Base-by-base conservation (phyloP, 176 grass and related monocot genomes). In the Panicum miliaceum region DNA sequence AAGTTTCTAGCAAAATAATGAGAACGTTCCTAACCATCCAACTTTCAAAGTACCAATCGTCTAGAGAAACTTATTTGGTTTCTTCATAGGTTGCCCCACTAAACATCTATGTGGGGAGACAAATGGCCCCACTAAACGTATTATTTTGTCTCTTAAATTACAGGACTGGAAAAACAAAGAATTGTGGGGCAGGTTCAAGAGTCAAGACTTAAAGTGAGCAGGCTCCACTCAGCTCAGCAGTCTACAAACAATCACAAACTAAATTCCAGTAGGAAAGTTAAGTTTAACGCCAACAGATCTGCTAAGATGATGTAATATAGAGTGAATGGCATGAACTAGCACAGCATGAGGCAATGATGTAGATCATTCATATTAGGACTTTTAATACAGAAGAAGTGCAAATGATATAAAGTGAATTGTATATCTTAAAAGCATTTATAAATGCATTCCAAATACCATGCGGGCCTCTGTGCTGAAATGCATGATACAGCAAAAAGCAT, bases 361-460 rank as follows among this genome's bases (percentile, higher is more conserved):
- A 43, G 56, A 43, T 42, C 13, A 12, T 26, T 18, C 16, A 26
- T 61, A 77, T 60, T 2, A 41, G 36, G n/a, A 43, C 52, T 48
- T 25, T 41, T 41, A 63, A 48, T 80, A 42, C 16, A 20, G 57
- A 9, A 40, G 7, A 60, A 73, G 9, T 37, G 22, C 20, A 60
- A 46, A 77, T 43, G n/a, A 64, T 32, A 25, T 50, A 10, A 76
- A 54, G 42, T 77, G 53, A 40, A 69, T 8, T 68, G 8, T 61
- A 78, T 26, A 78, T 75, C 38, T 68, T 64, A 75, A 23, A 23
- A 16, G 10, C 29, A 70, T 60, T 25, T 68, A 12, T 60, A 79
- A 7, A 78, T 40, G 22, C 20, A 71, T 68, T 40, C 20, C 10
- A n/a, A 37, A 64, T 8, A 75, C 15, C 62, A 64, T 32, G 10